Conservation (phyloP, 2,329 filamentous ascomycete genomes). For the Volutella citrinella region DNA sequence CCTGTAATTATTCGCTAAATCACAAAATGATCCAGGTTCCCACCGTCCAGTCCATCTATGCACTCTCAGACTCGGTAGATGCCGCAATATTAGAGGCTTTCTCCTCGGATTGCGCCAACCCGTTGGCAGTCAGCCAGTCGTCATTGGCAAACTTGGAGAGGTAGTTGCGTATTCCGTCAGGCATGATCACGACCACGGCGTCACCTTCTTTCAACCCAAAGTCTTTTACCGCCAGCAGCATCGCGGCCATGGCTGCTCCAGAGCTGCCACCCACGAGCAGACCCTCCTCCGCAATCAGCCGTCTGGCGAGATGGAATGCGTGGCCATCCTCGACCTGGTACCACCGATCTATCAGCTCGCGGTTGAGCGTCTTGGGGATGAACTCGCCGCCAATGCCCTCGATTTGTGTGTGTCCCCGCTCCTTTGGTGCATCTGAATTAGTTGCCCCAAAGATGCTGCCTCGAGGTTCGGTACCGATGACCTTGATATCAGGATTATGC, state of each 20-base stretch:
- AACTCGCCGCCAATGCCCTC: conserved; percentile 99
- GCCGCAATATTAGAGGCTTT: too few species aligned
- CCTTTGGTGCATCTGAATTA: conserved; percentile 73
- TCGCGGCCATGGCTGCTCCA: conserved; percentile 81
- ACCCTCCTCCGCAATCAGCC: conserved; percentile 89
- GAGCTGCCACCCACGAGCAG: conserved; percentile 88
- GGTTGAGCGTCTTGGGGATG: conserved; percentile 85
- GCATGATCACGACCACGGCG: conserved; percentile 82
- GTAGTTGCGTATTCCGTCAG: conserved; percentile 94
- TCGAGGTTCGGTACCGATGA: conserved; percentile 86
- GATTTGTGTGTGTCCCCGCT: conserved; percentile 87
- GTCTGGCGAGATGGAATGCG: conserved; percentile 80
- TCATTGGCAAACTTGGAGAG: conserved; percentile 97
- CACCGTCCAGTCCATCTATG: too few species aligned
- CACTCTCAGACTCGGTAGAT: too few species aligned
- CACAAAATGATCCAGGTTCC: too few species aligned
- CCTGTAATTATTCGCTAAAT: too few species aligned
- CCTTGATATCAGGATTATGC: conserved; percentile 77
- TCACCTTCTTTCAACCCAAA: conserved; percentile 73
- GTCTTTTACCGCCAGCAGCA: conserved; percentile 72
- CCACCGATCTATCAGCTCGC: conserved; percentile 78
- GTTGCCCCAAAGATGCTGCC: conserved; percentile 87
- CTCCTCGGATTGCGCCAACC: too few species aligned
- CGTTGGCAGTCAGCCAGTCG: conserved; percentile 92
- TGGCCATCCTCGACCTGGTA: conserved; percentile 94